Base-by-base conservation (phyloP, 2,329 filamentous ascomycete genomes). In the Aspergillus thermomutatus region DNA sequence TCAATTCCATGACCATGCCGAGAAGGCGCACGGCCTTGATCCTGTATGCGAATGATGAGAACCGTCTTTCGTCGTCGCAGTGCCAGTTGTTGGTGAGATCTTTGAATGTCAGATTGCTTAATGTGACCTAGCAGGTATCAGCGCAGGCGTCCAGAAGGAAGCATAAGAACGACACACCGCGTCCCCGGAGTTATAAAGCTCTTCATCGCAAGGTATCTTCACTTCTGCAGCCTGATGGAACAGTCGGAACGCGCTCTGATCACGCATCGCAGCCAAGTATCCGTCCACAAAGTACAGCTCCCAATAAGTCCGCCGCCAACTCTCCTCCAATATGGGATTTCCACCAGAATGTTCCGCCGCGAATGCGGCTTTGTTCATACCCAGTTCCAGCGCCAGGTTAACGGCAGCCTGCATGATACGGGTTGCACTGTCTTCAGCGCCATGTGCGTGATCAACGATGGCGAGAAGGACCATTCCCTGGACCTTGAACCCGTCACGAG, bases 281-380 rank as follows among this genome's bases (percentile, higher is more conserved):
- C 87, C 89, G 66, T 93, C 90, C 11, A 89, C 83, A 11, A 89
- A 82, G 68, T 87, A 92, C 45, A 88, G 66, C 63, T 83, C 90
- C 91, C 91, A 95, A 89, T 90, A 96, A 0, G 91, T 96, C 57
- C 91, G 80, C 14, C 90, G 83, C 86, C 89, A 91, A 71, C 88
- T 90, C 72, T 96, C 91, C 69, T 92, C 89, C 5, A 92, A 65
- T 1, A 90, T 76, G 0, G 83, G 77, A 51, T 86, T 83, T 0
- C 89, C 86, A 4, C 55, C 52, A 0, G 66, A 63, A 43, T 71
- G 58, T 7, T 57, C n/a, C 3, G 40, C 10, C 0, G 62, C 65
- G 69, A 87, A 95, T 0, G 82, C 79, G 46, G 83, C 78, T 3
- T 82, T 82, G 67, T 94, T 85, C 73, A 96, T 83, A 0, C 87